A percentile compares a stretch with the other conserved stretches of the same genome.
Conservation (phyloP, 192 early-diverging fungal genomes). For the Entomortierella lignicola region DNA sequence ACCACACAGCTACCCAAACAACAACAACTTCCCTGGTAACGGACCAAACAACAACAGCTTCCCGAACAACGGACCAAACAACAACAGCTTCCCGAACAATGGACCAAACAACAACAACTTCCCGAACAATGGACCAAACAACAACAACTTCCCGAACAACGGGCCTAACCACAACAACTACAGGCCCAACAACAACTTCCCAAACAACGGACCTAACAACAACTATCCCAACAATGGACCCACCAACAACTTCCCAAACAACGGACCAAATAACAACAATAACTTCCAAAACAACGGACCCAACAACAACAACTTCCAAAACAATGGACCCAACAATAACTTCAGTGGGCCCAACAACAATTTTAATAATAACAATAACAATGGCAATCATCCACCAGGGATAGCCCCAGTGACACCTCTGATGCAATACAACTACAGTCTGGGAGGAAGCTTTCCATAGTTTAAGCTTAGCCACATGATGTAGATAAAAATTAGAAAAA, state of each 20-base stretch:
- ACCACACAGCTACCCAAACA: conserved; percentile 1
- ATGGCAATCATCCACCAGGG: conserved; percentile 5
- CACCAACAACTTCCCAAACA: not conserved
- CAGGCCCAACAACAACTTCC: conserved; percentile 9
- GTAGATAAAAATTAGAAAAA: conserved; percentile 2
- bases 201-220: conserved; percentile 1
- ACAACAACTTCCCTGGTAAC: conserved; percentile 15
- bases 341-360: not conserved
- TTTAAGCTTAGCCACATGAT: not conserved
- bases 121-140: conserved; percentile 10
- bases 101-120: conserved; percentile 13
- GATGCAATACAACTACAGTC: conserved; percentile 43
- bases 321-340: conserved; percentile 2
- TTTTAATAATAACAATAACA: conserved; percentile 9
- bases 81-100: conserved; percentile 10
- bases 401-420: conserved; percentile 33
- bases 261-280: not conserved
- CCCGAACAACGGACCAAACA: conserved; percentile 20
- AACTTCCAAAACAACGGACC: not conserved
- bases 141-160: conserved; percentile 6
- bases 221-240: not conserved
- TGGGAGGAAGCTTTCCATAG: conserved; percentile 41
- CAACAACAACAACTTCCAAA: conserved; percentile 3
- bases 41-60: conserved; percentile 15
- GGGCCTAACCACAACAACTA: conserved; percentile 7